These are phyloP conservation scores for Tolypocladium cylindrosporum DNA, from an alignment of 2,329 filamentous ascomycete species.

Conservation along the genomic window DNA sequence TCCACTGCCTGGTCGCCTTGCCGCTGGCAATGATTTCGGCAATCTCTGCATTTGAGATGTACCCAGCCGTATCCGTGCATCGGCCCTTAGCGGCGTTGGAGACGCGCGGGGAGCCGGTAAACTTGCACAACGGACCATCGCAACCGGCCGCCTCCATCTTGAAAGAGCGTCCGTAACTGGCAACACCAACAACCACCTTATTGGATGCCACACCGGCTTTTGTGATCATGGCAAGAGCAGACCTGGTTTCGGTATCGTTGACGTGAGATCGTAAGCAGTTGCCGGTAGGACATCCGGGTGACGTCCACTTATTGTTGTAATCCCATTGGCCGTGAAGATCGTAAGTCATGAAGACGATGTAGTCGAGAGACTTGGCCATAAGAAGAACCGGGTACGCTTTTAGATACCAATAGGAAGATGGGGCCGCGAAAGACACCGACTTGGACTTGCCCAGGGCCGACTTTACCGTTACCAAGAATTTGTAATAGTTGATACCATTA, in stretches of 20 bases:
- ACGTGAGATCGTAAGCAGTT: background rate
- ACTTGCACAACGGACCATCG: background rate
- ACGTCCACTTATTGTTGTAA: conserved; percentile 11
- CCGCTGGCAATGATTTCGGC: background rate
- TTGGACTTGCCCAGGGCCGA: conserved; percentile 9
- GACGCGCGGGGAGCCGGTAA: background rate
- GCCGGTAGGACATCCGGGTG: background rate
- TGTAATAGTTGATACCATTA: conserved; percentile 6
- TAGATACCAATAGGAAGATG: conserved; percentile 24
- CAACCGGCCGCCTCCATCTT: background rate
- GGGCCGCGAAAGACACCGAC: conserved; percentile 19
- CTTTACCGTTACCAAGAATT: conserved; percentile 3
- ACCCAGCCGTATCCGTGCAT: background rate
- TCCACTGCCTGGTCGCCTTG: background rate
- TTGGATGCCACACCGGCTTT: background rate
- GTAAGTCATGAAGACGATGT: conserved; percentile 27
- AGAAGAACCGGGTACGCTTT: conserved; percentile 13
- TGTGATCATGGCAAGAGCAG: background rate
- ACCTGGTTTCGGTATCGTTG: background rate
- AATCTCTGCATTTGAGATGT: background rate
- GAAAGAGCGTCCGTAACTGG: background rate
- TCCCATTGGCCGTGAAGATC: conserved; percentile 27
- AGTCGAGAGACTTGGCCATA: conserved; percentile 14
- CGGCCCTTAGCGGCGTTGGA: background rate
- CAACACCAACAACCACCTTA: background rate